Base-by-base conservation (phyloP, 441 rosid species). In the Pelargonium australe region DNA sequence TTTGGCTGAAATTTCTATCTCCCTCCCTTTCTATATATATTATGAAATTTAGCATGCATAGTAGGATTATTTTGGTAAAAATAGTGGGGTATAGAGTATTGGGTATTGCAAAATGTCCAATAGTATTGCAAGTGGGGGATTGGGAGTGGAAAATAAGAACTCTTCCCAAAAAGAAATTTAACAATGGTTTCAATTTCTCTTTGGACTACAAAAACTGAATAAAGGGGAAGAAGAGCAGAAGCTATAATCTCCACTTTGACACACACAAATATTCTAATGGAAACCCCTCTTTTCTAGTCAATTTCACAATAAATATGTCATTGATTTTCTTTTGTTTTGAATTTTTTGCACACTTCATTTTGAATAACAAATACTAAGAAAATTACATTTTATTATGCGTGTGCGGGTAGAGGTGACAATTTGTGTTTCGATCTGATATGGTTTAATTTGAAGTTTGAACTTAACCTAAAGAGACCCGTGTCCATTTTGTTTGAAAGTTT, bases 51-150 rank as follows among this genome's bases (percentile, higher is more conserved):
- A 31, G 37, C 37, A 31, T 31, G 37, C 41, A 37, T 5, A 37
- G 7, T 37, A 37, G 8, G 41, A 8, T 1, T 37, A 37, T 0
- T 37, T 37, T 37, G 41, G 41, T 37, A 7, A 37, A 37, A 37
- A 4, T 4, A 37, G 41, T 37, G 41, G 41, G 49, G 51, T 47
- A 47, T n/a, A 47, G 53, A 47, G 53, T 47, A 47, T 47, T 47
- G 53, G 53, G 16, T 47, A 47, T 47, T 47, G 53, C 53, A 47
- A 47, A 47, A n/a, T 47, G 53, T 47, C 53, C 53, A 47, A 47
- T 12, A 47, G 14, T 11, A 4, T 12, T 47, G 53, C 53, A 47
- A 47, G 53, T 51, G 58, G 58, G 58, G 58, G 17, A 51, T 5
- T 51, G 19, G 17, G 58, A 16, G 58, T n/a, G 41, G 41, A 37